These are phyloP conservation scores for Daldinia concentrica DNA, from an alignment of 495 filamentous ascomycete genomes.

Conservation along the genomic window DNA sequence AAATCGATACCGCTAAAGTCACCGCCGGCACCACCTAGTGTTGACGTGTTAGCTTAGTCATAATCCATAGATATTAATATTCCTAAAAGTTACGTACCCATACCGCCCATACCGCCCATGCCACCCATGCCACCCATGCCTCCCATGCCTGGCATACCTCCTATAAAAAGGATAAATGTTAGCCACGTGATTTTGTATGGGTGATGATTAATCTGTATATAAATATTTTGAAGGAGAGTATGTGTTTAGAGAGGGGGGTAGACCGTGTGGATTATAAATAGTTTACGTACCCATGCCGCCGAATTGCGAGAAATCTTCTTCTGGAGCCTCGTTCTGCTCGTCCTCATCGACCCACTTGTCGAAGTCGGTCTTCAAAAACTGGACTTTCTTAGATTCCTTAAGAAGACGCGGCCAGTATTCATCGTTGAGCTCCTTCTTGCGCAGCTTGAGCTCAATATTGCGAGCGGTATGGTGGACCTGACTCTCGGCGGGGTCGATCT, in stretches of 20 bases:
- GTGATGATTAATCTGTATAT: background rate
- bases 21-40: conserved; percentile 60
- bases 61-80: conserved; percentile 17
- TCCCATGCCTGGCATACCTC: conserved; percentile 57
- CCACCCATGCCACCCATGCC: conserved; percentile 33
- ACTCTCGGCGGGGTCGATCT: conserved; percentile 85
- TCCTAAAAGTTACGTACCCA: conserved; percentile 55
- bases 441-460: conserved; percentile 86
- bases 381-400: conserved; percentile 86
- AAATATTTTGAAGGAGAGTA: background rate
- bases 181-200: conserved; percentile 7
- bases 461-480: conserved; percentile 85
- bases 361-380: conserved; percentile 99
- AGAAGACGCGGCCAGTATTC: conserved; percentile 95
- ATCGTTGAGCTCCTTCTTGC: conserved; percentile 92
- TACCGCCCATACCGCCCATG: conserved; percentile 65
- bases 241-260: background rate
- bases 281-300: conserved; percentile 61
- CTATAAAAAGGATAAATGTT: conserved; percentile 38
- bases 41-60: conserved; percentile 35
- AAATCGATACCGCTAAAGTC: conserved; percentile 83
- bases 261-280: background rate
- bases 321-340: conserved; percentile 88
- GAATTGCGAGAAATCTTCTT: conserved; percentile 84
- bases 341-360: conserved; percentile 99